Conservation (phyloP, 805 yeast genomes). For the Kuraishia capsulata region DNA sequence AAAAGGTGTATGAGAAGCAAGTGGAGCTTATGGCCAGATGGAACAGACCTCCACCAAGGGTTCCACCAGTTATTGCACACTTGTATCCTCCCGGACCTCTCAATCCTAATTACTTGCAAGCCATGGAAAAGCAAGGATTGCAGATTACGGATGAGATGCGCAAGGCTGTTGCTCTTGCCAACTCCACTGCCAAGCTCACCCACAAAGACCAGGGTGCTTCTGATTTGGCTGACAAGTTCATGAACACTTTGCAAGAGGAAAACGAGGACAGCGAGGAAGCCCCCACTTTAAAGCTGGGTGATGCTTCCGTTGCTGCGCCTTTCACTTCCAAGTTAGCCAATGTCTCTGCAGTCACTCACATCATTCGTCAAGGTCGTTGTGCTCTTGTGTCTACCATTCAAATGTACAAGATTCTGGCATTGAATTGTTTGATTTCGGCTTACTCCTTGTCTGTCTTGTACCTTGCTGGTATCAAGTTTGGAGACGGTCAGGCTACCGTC, state of each 20-base stretch:
- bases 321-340: slow-evolving; percentile 90
- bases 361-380: slow-evolving; percentile 96
- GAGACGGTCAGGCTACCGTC: slow-evolving; percentile 96
- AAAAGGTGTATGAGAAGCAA: slow-evolving; percentile 76
- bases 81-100: slow-evolving; percentile 91
- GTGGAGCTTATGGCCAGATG: slow-evolving; percentile 69
- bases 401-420: slow-evolving; percentile 96
- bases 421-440: slow-evolving; percentile 94
- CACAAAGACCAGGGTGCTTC: slow-evolving; percentile 25
- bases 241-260: slow-evolving; percentile 40
- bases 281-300: slow-evolving; percentile 90
- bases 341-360: slow-evolving; percentile 86
- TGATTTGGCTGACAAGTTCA: slow-evolving; percentile 53
- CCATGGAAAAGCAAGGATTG: slow-evolving; percentile 79
- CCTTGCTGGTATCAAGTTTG: slow-evolving; percentile 95
- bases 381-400: slow-evolving; percentile 96
- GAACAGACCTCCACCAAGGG: slow-evolving; percentile 78
- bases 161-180: slow-evolving; percentile 47
- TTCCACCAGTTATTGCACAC: slow-evolving; percentile 85
- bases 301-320: slow-evolving; percentile 99
- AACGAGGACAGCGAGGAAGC: slow-evolving; percentile 68
- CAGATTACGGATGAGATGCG: slow-evolving; percentile 68
- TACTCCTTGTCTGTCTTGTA: slow-evolving; percentile 90
- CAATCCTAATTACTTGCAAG: slow-evolving; percentile 81
- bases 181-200: slow-evolving; percentile 20